Base-by-base conservation (phyloP, 768 basidiomycete species). In the Termitomyces sp. region DNA sequence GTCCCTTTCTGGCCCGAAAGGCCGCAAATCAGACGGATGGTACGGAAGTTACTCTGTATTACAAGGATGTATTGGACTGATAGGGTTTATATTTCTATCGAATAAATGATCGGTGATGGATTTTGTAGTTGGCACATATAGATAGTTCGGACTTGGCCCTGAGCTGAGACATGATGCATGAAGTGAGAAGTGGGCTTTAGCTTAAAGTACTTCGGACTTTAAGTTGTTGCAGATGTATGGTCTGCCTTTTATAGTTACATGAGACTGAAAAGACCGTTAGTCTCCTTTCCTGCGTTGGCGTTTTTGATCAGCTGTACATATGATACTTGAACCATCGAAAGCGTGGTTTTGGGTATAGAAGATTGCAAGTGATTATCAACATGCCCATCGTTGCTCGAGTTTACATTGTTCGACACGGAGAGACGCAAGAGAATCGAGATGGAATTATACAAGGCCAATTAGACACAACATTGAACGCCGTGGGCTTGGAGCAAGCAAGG, bases 361-460 rank as follows among this genome's bases (percentile, higher is more conserved):
- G 50, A 54, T 57, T 54, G 24, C 26, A 20, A 54, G 57, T 54
- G 13, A 55, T 51, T 54, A 46, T 50, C 51, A 52, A 52, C 49
- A 71, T 74, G 67, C 32, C 59, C 60, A 58, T 67, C 54, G 64
- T 73, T 28, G 76, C 78, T 26, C 75, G 75, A 54, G 62, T 91
- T 47, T 88, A 86, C 66, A 71, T 90, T 60, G 78, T 90, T 50
- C 83, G 90, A 44, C 90, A 92, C 63, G 90, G 88, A 20, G 88
- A 92, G 74, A 92, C 90, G 26, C 78, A 83, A 43, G 84, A 79
- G 65, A 92, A 92, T 69, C 71, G 75, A 53, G 70, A 72, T 6
- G 74, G 76, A 26, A 82, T 88, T 56, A 79, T 90, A 46, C 90
- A 93, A 74, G 91, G 91, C 41, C 91, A 93, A 9, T 64, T 82